Conservation (phyloP, 495 filamentous ascomycete species). For the Cryomyces antarcticus region DNA sequence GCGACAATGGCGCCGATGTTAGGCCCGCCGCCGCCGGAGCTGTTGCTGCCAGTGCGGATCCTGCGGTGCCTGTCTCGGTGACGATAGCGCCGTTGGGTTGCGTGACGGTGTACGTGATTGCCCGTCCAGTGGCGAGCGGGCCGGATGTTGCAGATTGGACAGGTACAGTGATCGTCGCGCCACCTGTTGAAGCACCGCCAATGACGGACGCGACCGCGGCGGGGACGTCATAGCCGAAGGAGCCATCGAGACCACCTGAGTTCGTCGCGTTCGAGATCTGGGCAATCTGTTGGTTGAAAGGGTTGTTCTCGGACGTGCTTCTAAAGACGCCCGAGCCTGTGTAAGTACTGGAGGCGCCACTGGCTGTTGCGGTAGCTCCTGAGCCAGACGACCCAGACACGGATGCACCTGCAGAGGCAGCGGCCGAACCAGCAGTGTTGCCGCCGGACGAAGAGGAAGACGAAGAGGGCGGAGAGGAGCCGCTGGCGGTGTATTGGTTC, state of each 20-base stretch:
- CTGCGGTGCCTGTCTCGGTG: slow-evolving; percentile 25
- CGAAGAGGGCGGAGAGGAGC: too few species aligned
- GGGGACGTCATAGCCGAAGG: slow-evolving; percentile 45
- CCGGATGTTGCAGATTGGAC: slow-evolving; percentile 41
- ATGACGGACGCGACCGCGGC: slow-evolving; percentile 36
- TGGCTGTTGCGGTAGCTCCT: background rate
- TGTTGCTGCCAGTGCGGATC: slow-evolving; percentile 3
- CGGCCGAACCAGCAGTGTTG: background rate
- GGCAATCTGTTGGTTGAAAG: slow-evolving; percentile 23
- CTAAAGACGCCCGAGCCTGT: slow-evolving; percentile 1
- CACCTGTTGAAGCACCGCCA: slow-evolving; percentile 37
- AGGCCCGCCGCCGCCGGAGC: slow-evolving; percentile 10
- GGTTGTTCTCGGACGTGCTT: slow-evolving; percentile 11
- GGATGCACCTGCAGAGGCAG: background rate
- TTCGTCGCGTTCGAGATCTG: slow-evolving; percentile 19
- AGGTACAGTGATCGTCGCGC: slow-evolving; percentile 47
- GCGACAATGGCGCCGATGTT: slow-evolving; percentile 42
- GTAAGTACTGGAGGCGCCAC: background rate
- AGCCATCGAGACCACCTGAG: slow-evolving; percentile 28
- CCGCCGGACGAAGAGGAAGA: too few species aligned
- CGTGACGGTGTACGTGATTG: slow-evolving; percentile 43
- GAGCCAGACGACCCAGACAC: background rate
- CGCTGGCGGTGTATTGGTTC: slow-evolving; percentile 31
- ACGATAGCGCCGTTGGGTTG: slow-evolving; percentile 31
- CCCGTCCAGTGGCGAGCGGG: slow-evolving; percentile 44